These are phyloP conservation scores for Buxus sempervirens DNA, from an alignment of 164 flowering plant species.

Conservation along the genomic window DNA sequence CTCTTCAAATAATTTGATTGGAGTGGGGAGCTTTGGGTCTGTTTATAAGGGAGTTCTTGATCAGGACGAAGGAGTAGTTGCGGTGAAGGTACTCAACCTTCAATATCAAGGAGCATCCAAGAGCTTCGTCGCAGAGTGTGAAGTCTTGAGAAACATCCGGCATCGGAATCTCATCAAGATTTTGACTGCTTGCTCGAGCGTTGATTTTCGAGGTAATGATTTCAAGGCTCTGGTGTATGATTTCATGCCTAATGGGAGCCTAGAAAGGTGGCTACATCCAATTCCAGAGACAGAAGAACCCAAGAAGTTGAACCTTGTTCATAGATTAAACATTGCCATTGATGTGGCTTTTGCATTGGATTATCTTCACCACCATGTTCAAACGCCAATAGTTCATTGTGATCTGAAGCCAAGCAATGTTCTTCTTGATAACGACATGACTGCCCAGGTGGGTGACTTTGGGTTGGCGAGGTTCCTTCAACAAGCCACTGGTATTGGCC, in stretches of 20 bases:
- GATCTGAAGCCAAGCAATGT: constrained; percentile 36
- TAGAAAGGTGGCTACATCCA: constrained; percentile 28
- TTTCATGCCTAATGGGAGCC: constrained; percentile 30
- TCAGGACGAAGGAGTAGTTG: constrained; percentile 16
- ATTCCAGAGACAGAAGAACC: not conserved
- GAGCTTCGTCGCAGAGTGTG: constrained; percentile 36
- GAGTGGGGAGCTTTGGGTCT: constrained; percentile 32
- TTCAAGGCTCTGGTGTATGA: constrained; percentile 10
- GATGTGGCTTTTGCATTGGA: constrained; percentile 31
- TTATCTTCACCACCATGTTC: constrained; percentile 25
- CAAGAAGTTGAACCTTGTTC: not conserved
- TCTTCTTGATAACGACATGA: constrained; percentile 30
- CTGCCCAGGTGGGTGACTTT: constrained; percentile 27
- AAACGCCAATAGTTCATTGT: constrained; percentile 24
- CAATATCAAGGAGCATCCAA: constrained; percentile 21
- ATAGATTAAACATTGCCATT: constrained; percentile 22
- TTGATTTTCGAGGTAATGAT: constrained; percentile 22
- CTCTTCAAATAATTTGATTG: constrained; percentile 27
- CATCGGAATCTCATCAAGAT: constrained; percentile 34
- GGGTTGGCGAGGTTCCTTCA: constrained; percentile 24
- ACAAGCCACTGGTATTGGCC: not conserved
- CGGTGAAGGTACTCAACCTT: constrained; percentile 37
- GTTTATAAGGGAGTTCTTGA: constrained; percentile 29
- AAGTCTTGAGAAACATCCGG: constrained; percentile 27
- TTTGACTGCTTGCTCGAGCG: constrained; percentile 32